Percentiles rank a stretch among this genome's conserved stretches.
Evolutionary conservation across 208 protist genomes (phyloP).

Genomic region (Crithidia acanthocephali): DNA sequence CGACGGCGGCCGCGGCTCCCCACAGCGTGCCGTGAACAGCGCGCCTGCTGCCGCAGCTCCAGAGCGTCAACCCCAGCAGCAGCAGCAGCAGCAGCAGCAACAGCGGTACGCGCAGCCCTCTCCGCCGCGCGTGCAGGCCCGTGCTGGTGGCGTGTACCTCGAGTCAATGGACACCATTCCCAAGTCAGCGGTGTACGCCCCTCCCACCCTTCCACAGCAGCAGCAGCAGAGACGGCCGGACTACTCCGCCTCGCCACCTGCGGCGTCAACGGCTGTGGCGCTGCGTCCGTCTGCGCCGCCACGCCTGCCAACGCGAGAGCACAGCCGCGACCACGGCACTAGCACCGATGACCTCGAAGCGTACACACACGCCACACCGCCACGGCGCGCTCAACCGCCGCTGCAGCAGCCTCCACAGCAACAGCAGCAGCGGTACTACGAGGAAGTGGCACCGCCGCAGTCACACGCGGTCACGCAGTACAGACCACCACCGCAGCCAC

Average conservation of each 20-base stretch:
- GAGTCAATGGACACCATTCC: conserved; percentile 18
- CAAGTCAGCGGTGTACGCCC: not conserved
- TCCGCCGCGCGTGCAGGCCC: conserved; percentile 5
- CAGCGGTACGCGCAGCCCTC: conserved; percentile 1
- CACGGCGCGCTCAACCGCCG: not conserved
- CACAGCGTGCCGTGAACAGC: not conserved
- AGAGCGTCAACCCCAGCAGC: not conserved
- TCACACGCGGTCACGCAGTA: not conserved
- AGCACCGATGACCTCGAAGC: conserved; percentile 12
- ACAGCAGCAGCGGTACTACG: not conserved
- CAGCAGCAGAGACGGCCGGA: not conserved
- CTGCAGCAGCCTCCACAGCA: conserved; percentile 2
- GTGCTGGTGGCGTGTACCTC: conserved; percentile 3
- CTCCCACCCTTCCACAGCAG: not conserved
- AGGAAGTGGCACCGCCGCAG: not conserved
- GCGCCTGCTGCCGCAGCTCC: not conserved
- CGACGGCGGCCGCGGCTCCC: not conserved
- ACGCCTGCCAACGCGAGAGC: not conserved
- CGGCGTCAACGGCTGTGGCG: conserved; percentile 6
- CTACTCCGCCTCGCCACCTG: not conserved
- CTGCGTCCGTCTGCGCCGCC: not conserved
- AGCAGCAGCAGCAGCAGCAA: conserved; percentile 13
- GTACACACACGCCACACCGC: not conserved
- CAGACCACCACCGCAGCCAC: not conserved
- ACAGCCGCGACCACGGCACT: conserved; percentile 7